Evolutionary conservation across 108 stramenopile species (phyloP).

Genomic region (Pseudonitzschia multiseries): DNA sequence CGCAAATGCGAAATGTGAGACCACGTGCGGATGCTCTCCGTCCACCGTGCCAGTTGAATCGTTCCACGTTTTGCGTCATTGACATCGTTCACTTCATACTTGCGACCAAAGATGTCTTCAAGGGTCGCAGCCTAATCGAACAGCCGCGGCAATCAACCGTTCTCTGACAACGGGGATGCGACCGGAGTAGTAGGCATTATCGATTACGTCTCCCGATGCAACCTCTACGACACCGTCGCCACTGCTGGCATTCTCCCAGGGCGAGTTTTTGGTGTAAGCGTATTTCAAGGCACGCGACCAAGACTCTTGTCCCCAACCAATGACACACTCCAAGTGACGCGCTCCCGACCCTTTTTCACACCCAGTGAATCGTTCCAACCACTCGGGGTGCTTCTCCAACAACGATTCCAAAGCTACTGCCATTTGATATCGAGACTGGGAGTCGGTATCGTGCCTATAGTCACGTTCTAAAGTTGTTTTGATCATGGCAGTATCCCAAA

Average conservation of each 20-base stretch:
- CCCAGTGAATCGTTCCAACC: background rate
- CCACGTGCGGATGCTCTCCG: constrained; percentile 6
- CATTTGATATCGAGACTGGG: constrained; percentile 16
- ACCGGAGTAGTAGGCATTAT: constrained; percentile 48
- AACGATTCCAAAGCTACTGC: constrained; percentile 29
- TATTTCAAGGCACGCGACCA: constrained; percentile 41
- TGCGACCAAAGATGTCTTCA: constrained; percentile 27
- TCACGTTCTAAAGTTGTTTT: constrained; percentile 31
- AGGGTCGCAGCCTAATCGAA: constrained; percentile 50
- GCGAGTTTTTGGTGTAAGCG: constrained; percentile 43
- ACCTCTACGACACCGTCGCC: constrained; percentile 35
- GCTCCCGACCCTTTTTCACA: constrained; percentile 12
- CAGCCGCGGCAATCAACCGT: constrained; percentile 42
- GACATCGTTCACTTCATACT: background rate
- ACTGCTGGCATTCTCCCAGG: constrained; percentile 2
- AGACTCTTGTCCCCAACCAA: constrained; percentile 51
- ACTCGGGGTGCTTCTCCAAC: constrained; percentile 14
- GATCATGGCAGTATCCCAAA: constrained; percentile 68
- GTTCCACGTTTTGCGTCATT: background rate
- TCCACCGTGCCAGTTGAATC: background rate
- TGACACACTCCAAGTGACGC: constrained; percentile 23
- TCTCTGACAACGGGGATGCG: constrained; percentile 41
- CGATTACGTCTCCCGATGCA: constrained; percentile 28
- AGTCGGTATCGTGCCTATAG: constrained; percentile 26
- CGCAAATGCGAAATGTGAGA: background rate